These are phyloP conservation scores for Talaromyces sp. DNA, from an alignment of 2,329 filamentous ascomycete species.

Conservation along the genomic window DNA sequence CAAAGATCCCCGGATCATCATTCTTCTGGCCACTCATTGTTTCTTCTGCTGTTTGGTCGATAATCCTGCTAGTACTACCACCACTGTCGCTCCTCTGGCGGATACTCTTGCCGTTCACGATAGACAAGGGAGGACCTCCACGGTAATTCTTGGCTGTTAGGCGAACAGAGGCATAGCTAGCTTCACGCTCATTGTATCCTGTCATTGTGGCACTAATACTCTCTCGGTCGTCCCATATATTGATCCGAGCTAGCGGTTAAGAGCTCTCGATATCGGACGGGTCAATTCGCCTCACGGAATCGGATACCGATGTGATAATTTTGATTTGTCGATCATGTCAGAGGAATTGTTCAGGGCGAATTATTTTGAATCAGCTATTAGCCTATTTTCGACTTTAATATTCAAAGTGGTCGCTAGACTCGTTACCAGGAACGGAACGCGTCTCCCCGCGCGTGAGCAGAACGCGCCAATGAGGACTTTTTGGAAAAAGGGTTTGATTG, in stretches of 20 bases:
- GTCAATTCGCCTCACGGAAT: no score
- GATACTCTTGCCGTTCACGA: conserved; percentile 11
- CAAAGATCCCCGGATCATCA: conserved; percentile 15
- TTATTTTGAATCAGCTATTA: no score
- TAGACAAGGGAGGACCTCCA: conserved; percentile 19
- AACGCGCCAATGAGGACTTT: no score
- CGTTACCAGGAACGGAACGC: no score
- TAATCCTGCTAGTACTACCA: neutral
- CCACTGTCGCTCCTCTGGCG: neutral
- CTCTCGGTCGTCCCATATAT: neutral
- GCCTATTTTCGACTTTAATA: no score
- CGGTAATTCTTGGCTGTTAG: neutral
- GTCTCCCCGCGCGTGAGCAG: no score
- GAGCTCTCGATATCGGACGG: no score
- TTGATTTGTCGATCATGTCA: no score
- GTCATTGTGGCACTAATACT: neutral
- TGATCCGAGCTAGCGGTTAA: no score
- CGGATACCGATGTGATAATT: no score
- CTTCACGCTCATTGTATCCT: neutral
- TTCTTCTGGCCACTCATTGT: neutral
- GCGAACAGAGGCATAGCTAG: neutral
- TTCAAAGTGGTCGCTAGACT: no score
- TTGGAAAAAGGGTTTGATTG: neutral
- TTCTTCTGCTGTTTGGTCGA: neutral
- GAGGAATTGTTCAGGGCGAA: no score